Evolutionary conservation across 495 filamentous ascomycete genomes (phyloP).

Genomic region (Cenococcum geophilum): DNA sequence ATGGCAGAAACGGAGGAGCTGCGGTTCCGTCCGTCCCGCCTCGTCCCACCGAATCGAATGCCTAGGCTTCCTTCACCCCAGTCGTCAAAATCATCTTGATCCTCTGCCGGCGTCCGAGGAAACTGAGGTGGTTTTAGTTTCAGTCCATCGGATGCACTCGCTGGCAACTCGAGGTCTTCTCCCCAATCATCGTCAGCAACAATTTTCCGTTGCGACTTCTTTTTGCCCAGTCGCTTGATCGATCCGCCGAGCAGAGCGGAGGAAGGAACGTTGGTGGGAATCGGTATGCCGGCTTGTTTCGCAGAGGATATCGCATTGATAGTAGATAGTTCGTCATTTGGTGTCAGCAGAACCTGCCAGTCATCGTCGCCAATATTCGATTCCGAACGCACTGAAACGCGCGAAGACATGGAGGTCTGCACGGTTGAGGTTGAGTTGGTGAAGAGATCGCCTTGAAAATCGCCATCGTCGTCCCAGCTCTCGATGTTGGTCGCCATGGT

Average conservation of each 20-base stretch:
- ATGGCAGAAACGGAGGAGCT: conserved; percentile 82
- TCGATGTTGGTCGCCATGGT: conserved; percentile 44
- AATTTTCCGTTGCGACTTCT: conserved; percentile 62
- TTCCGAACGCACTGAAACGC: conserved; percentile 72
- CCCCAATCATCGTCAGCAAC: conserved; percentile 82
- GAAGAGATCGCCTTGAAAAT: conserved; percentile 62
- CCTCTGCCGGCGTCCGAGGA: conserved; percentile 45
- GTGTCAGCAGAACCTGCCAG: conserved; percentile 70
- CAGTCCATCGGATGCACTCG: conserved; percentile 22
- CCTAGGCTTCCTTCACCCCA: conserved; percentile 92
- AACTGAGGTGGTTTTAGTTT: conserved; percentile 44
- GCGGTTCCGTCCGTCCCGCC: conserved; percentile 66
- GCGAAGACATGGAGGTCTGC: conserved; percentile 68
- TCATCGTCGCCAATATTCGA: conserved; percentile 68
- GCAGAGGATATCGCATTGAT: conserved; percentile 81
- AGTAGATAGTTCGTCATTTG: conserved; percentile 72
- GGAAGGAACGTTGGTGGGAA: conserved; percentile 81
- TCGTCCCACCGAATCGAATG: conserved; percentile 78
- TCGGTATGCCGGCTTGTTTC: conserved; percentile 81
- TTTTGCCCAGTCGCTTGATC: conserved; percentile 83
- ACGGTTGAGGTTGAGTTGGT: conserved; percentile 61
- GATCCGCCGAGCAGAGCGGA: conserved; percentile 92
- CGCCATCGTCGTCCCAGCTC: conserved; percentile 83
- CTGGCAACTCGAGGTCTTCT: conserved; percentile 79
- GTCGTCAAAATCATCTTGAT: conserved; percentile 76